These are phyloP conservation scores for Alternaria infectoria DNA, from an alignment of 2,329 filamentous ascomycete genomes.

Conservation along the genomic window DNA sequence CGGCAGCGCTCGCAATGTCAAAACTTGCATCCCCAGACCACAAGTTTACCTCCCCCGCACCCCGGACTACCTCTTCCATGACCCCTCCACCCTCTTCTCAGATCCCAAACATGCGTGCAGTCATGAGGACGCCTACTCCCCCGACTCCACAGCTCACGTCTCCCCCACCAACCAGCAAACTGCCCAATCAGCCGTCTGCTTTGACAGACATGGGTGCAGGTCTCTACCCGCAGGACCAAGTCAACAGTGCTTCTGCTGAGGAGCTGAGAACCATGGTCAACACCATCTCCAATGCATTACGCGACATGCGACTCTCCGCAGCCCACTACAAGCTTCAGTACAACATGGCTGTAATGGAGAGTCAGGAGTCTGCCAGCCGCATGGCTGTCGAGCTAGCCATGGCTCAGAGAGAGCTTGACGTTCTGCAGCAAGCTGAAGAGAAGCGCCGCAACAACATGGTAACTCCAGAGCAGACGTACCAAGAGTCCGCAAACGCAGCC, in stretches of 20 bases:
- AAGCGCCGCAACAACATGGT: constrained; percentile 65
- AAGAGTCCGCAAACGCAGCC: constrained; percentile 57
- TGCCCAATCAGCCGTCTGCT: constrained; percentile 32
- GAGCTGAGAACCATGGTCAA: constrained; percentile 62
- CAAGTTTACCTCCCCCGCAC: constrained; percentile 50
- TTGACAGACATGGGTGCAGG: constrained; percentile 43
- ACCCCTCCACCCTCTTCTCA: constrained; percentile 71
- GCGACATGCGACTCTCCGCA: constrained; percentile 78
- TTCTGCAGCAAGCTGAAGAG: constrained; percentile 76
- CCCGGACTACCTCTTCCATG: constrained; percentile 59
- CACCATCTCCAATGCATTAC: constrained; percentile 59
- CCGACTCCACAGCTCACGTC: constrained; percentile 57
- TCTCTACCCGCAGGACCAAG: constrained; percentile 58
- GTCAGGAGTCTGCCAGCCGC: constrained; percentile 81
- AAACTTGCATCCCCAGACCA: constrained; percentile 33
- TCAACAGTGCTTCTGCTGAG: constrained; percentile 58
- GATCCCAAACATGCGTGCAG: constrained; percentile 50
- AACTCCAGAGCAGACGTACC: constrained; percentile 59
- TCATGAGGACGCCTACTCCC: constrained; percentile 58
- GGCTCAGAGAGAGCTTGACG: constrained; percentile 85
- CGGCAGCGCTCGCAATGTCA: constrained; percentile 22
- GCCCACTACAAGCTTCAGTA: constrained; percentile 92
- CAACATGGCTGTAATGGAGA: constrained; percentile 82
- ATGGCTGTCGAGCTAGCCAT: constrained; percentile 92
- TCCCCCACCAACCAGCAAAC: constrained; percentile 53